Evolutionary conservation across 805 yeast genomes (phyloP), one percentile per base, ranked within the genome.

Genomic region (Nakazawaea peltata): DNA sequence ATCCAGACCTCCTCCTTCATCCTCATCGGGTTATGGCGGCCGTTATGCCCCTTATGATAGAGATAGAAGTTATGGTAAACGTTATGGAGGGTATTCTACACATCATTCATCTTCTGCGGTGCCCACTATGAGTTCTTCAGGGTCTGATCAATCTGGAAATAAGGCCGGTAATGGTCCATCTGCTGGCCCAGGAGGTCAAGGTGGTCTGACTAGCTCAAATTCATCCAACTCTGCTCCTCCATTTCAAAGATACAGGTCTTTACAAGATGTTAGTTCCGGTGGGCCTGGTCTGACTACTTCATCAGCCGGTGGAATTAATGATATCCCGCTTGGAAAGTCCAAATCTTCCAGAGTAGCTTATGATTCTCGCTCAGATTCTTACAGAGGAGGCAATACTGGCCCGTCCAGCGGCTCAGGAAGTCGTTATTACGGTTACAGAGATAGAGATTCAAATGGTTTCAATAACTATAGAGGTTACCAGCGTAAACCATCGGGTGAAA

Each of bases 231-330:
- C 24, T 21, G 10, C 8, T 8, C 25, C 30, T 5, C 30, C 35
- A 18, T 32, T 32, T 18, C 30, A 25, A 18, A 33, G 36, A 16
- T 33, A 33, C 16, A 33, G 35, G 18, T 26, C 30, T 6, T 26
- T 19, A 2, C 30, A 8, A 26, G 35, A 32, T 18, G 16, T 22
- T 11, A n/a, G 12, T 19, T 15, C 12, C 2, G 12, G 12, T 3
- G 11, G 23, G 7, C 23, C 23, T 21, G 23, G 23, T n/a, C n/a
- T n/a, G n/a, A n/a, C n/a, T n/a, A n/a, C n/a, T n/a, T n/a, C n/a
- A n/a, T n/a, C n/a, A n/a, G n/a, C n/a, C n/a, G n/a, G n/a, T n/a
- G n/a, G n/a, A n/a, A n/a, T n/a, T n/a, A n/a, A n/a, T n/a, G n/a
- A n/a, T 22, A 11, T 8, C 24, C 11, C 24, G 24, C 8, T 9